Evolutionary conservation across 192 early-diverging fungal species (phyloP), one percentile per base, ranked within the genome.

Genomic region (Cladochytrium replicatum): DNA sequence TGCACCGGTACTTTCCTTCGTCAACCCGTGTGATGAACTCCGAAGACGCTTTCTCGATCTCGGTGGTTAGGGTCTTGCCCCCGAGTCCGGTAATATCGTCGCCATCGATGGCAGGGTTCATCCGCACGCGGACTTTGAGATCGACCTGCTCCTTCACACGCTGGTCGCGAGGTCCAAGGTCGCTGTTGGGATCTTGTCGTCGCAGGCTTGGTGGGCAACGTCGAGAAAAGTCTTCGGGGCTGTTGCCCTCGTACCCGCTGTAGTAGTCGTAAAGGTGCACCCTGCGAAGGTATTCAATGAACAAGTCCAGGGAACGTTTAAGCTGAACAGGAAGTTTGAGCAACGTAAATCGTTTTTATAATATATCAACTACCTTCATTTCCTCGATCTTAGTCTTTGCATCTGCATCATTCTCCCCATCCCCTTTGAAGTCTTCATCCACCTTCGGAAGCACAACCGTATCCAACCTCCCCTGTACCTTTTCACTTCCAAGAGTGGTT

Each of bases 201-300:
- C 6, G 26, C 34, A 55, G 6, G 23, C 9, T 9, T 30, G 34
- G 22, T 54, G 9, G 11, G 28, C 88, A 88, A 46, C 85, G 81
- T 50, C 91, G 82, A 32, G 58, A 50, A 66, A 91, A 83, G 67
- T 95, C 91, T 61, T 98, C 91, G 3, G 76, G 53, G 7, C 50
- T 54, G 70, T 83, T 48, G 39, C 83, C 80, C 25, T 91, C 88
- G 44, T 80, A 64, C 8, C 84, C 89, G 52, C 54, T 48, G 75
- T 98, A 98, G 73, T 94, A 96, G 75, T 93, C 93, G 58, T 87
- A 98, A 46, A 84, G 74, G 70, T 96, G 91, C 4, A 93, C 89
- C 24, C 80, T 74, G 38, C 90, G 82, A 23, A 94, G 71, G 51
- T 98, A 98, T 48, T 74, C 74, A 30, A 98, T 75, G 46, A 77